A percentile compares a stretch with the other conserved stretches of the same genome.
These are phyloP conservation scores for Phytopythium montanum DNA, from an alignment of 352 stramenopile species.

Conservation along the genomic window DNA sequence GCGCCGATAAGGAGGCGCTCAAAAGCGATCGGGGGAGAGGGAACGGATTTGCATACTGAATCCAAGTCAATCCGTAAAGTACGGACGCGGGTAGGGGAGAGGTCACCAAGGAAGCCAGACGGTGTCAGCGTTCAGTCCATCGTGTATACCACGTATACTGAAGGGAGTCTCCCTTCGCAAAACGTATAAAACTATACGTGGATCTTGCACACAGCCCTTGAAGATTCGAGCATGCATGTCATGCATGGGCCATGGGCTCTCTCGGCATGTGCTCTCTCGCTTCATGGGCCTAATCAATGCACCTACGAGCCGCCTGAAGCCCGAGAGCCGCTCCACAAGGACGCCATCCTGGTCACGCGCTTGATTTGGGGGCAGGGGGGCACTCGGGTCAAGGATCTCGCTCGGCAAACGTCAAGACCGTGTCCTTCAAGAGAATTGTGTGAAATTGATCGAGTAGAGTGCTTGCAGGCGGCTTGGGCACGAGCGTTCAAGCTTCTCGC, in stretches of 20 bases:
- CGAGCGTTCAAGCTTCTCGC: slow-evolving; percentile 1
- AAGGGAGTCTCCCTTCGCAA: no score
- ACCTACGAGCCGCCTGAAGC: no score
- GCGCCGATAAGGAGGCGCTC: not conserved
- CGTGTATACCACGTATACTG: not conserved
- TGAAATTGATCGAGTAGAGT: not conserved
- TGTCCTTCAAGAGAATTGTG: not conserved
- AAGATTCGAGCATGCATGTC: not conserved
- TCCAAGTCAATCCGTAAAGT: not conserved
- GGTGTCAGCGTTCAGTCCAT: not conserved
- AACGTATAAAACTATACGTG: not conserved
- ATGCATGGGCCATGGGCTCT: no score
- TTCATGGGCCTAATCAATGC: no score
- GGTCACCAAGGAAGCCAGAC: not conserved
- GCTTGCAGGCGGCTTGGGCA: not conserved
- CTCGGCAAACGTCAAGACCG: not conserved
- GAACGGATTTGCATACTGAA: not conserved
- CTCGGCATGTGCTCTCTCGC: no score
- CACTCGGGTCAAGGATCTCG: not conserved
- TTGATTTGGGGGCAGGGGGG: not conserved
- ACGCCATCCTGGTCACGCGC: not conserved
- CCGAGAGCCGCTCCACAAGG: not conserved
- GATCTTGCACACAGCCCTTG: not conserved
- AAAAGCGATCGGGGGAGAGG: not conserved
- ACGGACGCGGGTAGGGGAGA: not conserved